Evolutionary conservation across 2,329 filamentous ascomycete genomes (phyloP).

Genomic region (Calonectria henricotiae): DNA sequence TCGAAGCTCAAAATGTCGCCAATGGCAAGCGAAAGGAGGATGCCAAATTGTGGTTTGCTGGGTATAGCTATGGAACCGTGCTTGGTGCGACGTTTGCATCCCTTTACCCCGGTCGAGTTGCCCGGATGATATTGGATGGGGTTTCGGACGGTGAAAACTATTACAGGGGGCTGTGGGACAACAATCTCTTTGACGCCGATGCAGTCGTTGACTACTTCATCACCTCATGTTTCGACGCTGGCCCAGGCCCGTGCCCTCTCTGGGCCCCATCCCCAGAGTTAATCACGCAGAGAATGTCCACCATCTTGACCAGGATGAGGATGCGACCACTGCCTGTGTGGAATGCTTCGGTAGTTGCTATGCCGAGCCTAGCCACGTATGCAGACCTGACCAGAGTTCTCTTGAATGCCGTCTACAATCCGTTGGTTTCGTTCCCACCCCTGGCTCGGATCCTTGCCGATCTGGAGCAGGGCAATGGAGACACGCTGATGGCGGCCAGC

Average conservation of each 20-base stretch:
- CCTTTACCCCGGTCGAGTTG: constrained; percentile 50
- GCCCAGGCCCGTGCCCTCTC: background rate
- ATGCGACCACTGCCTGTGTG: constrained; percentile 1
- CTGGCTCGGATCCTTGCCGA: constrained; percentile 11
- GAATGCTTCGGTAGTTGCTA: background rate
- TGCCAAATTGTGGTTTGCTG: constrained; percentile 53
- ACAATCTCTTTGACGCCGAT: constrained; percentile 1
- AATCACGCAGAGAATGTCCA: background rate
- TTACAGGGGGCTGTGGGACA: constrained; percentile 33
- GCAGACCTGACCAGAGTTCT: background rate
- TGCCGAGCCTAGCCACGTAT: background rate
- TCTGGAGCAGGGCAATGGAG: background rate
- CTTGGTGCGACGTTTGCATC: constrained; percentile 56
- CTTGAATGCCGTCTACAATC: background rate
- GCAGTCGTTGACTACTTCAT: background rate
- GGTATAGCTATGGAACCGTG: constrained; percentile 57
- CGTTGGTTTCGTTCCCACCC: background rate
- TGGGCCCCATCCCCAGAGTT: background rate
- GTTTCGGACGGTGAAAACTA: constrained; percentile 49
- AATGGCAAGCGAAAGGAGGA: constrained; percentile 46
- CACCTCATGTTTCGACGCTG: constrained; percentile 4
- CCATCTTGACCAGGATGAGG: background rate
- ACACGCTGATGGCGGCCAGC: constrained; percentile 1
- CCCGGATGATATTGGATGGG: constrained; percentile 49
- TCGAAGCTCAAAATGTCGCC: constrained; percentile 62